phyloP scores from a whole-genome alignment of 2,329 filamentous ascomycete genomes.

The Ophiocordyceps sinensis region DNA sequence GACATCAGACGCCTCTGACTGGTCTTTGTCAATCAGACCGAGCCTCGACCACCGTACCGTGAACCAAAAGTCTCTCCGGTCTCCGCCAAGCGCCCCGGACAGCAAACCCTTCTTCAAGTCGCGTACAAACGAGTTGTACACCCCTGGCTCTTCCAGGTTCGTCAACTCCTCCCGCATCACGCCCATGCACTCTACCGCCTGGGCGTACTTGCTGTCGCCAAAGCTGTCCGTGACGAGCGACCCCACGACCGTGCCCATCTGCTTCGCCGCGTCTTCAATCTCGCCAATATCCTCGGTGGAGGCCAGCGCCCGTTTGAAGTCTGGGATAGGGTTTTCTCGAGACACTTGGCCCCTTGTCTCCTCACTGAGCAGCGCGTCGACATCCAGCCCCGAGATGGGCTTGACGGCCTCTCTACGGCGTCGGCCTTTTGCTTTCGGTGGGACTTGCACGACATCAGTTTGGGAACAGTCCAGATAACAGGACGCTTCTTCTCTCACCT shows the following conservation, averaged over 20 bases:
- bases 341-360: conserved; percentile 29
- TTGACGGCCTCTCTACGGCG: conserved; percentile 57
- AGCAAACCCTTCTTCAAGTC: conserved; percentile 60
- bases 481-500: conserved; percentile 27
- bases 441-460: conserved; percentile 34
- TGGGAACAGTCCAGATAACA: background rate
- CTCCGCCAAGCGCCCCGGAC: conserved; percentile 56
- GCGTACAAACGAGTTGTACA: conserved; percentile 63
- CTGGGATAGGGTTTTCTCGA: conserved; percentile 66
- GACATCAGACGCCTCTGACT: conserved; percentile 50
- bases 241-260: conserved; percentile 60
- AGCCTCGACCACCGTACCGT: conserved; percentile 50
- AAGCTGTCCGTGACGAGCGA: conserved; percentile 57
- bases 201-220: conserved; percentile 59
- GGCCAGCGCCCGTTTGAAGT: conserved; percentile 70
- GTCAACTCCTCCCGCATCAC: conserved; percentile 67
- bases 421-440: conserved; percentile 62
- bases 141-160: conserved; percentile 55
- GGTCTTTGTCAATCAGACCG: conserved; percentile 54
- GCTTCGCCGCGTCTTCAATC: conserved; percentile 53
- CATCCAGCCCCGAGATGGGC: conserved; percentile 78
- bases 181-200: conserved; percentile 60
- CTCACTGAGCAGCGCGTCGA: conserved; percentile 63
- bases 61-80: conserved; percentile 74
- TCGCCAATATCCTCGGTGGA: conserved; percentile 43